Base-by-base conservation (phyloP, 306 rosid species). In the Senna tora region DNA sequence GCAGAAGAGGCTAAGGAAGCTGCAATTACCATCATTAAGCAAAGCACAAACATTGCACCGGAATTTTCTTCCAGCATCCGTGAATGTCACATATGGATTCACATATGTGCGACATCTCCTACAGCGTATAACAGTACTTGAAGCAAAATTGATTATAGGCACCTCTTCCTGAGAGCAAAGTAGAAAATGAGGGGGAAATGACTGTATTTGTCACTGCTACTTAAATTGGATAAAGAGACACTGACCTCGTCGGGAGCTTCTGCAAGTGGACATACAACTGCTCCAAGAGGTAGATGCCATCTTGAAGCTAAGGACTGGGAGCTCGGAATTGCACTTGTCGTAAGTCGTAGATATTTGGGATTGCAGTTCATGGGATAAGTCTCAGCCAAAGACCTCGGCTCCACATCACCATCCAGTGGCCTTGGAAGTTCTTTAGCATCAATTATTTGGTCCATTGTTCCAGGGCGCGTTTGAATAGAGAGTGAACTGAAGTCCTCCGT, bases 241-340 rank as follows among this genome's bases (percentile, higher is more conserved):
- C 96, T 62, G 13, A 95, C 97, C 89, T 96, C 97, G 60, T 83
- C 85, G 25, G 97, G 93, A 67, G 93, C 80, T 84, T 91, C 96
- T 0, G 99, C 97, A 82, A 95, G 99, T 53, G 99, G 99, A 58
- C 97, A 95, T 45, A 95, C 96, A 85, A 91, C 90, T 49, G 99
- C 96, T 75, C 99, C 99, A 69, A 95, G 92, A 82, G 97, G 99
- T 55, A 95, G 81, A 84, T 92, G 97, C 99, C 99, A 95, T 84
- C 99, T 88, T 67, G 99, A 86, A 82, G 87, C 88, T 81, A 95
- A 84, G 67, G 99, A 95, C 84, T 91, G 96, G 39, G 99, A 95
- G 80, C 88, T 88, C 47, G 99, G 99, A 74, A 95, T 70, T 25
- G 90, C 96, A 71, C 84, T 68, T 39, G 99, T 95, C 52, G 99